Evolutionary conservation across 1,284 basidiomycete species (phyloP).

Genomic region (Xerocomus tenax): DNA sequence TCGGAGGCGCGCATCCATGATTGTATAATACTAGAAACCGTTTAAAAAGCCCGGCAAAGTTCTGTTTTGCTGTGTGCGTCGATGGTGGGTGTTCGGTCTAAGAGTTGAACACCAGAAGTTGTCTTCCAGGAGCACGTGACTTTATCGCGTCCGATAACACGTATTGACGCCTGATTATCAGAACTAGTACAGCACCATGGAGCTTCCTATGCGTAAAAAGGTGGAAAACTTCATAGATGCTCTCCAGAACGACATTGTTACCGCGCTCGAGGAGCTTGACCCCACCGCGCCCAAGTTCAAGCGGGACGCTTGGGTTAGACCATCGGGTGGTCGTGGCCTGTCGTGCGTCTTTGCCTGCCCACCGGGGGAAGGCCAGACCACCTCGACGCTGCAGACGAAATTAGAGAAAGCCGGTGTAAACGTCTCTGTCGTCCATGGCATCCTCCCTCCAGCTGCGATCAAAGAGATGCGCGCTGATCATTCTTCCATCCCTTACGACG

Average conservation of each 20-base stretch:
- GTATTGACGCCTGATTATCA: neutral
- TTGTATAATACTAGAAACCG: slow-evolving; percentile 4
- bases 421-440: slow-evolving; percentile 86
- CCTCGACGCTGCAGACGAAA: slow-evolving; percentile 37
- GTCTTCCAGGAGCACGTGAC: slow-evolving; percentile 21
- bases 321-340: slow-evolving; percentile 78
- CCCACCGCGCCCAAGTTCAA: slow-evolving; percentile 65
- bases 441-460: slow-evolving; percentile 80
- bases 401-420: slow-evolving; percentile 98
- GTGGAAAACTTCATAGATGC: slow-evolving; percentile 73
- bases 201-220: slow-evolving; percentile 59
- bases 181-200: slow-evolving; percentile 11
- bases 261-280: slow-evolving; percentile 74
- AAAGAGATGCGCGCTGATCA: slow-evolving; percentile 94
- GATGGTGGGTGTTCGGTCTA: neutral
- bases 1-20: slow-evolving; percentile 79
- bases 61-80: neutral
- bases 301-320: slow-evolving; percentile 80
- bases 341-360: slow-evolving; percentile 82
- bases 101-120: slow-evolving; percentile 1
- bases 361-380: slow-evolving; percentile 25
- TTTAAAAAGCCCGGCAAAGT: neutral
- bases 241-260: slow-evolving; percentile 80
- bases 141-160: slow-evolving; percentile 8
- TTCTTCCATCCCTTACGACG: slow-evolving; percentile 62